Evolutionary conservation across 1,284 basidiomycete species (phyloP).

Genomic region (Chondrostereum purpureum): DNA sequence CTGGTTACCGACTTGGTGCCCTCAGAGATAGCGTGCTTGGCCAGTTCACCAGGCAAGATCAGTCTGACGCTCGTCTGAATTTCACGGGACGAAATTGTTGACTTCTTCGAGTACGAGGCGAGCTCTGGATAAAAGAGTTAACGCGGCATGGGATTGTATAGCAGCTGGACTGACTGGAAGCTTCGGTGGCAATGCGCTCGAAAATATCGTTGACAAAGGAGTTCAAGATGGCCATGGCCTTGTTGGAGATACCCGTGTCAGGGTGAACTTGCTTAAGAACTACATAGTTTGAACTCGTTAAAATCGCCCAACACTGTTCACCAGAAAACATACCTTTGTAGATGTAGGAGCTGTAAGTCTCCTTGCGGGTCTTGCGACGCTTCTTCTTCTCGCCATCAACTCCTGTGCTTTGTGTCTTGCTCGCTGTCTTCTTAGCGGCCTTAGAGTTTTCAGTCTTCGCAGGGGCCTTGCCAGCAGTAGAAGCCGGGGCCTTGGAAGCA

Average conservation of each 20-base stretch:
- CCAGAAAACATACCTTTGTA: constrained; percentile 82
- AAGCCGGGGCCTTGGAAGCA: constrained; percentile 77
- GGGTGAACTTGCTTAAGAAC: constrained; percentile 92
- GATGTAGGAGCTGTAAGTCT: constrained; percentile 94
- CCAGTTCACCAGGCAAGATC: constrained; percentile 74
- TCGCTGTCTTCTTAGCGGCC: constrained; percentile 78
- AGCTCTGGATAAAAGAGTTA: constrained; percentile 53
- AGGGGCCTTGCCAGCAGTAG: constrained; percentile 73
- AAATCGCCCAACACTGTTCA: constrained; percentile 13
- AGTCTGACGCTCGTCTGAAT: constrained; percentile 81
- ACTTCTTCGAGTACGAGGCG: constrained; percentile 81
- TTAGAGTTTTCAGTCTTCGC: constrained; percentile 65
- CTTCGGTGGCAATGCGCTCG: constrained; percentile 77
- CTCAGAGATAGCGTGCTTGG: constrained; percentile 65
- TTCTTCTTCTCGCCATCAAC: constrained; percentile 81
- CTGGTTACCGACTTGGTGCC: constrained; percentile 51
- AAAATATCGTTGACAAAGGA: constrained; percentile 81
- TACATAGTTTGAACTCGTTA: constrained; percentile 21
- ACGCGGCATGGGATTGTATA: constrained; percentile 25
- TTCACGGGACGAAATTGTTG: constrained; percentile 82
- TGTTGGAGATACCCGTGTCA: constrained; percentile 96
- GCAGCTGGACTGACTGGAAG: constrained; percentile 52
- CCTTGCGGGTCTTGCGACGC: constrained; percentile 83
- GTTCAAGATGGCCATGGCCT: constrained; percentile 92
- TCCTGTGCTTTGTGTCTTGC: constrained; percentile 38